Evolutionary conservation across 768 basidiomycete species (phyloP), one percentile per base, ranked within the genome.

Genomic region (Rubroboletus satanas): DNA sequence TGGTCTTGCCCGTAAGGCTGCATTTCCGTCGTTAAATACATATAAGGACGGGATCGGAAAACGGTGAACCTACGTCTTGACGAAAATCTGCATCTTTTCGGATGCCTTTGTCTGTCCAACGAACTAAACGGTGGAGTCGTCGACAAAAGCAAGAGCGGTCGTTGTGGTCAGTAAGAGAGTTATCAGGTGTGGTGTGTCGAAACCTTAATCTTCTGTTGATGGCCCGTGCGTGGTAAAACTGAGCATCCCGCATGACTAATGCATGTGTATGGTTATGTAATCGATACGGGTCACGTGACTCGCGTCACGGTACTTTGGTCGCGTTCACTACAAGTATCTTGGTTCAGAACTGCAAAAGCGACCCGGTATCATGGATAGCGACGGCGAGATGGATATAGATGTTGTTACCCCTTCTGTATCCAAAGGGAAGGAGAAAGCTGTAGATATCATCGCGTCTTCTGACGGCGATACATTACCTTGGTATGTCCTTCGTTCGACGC

Each of bases 1-100:
- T 94, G 66, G 95, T 98, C 82, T 97, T 97, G 73, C 93, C 94
- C 84, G 94, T 96, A 67, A 96, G 90, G 87, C 90, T 93, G 66
- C 32, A 9, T 59, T 42, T 26, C 26, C 23, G 61, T 32, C 14
- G n/a, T 57, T 50, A 60, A 7, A 57, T 52, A 17, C 14, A 28
- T 15, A 14, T 18, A 14, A 5, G 2, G 11, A 61, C 45, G 11
- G 57, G 36, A 31, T 39, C 17, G 42, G 17, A 10, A 29, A 5
- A 38, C 14, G 44, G 5, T 15, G 33, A 7, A 78, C 90, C 56
- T 65, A 91, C 91, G 93, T 93, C 78, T 93, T 98, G 55, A 98
- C 95, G 77, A 98, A 98, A 73, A 97, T 98, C 79, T 97, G 94
- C 94, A 97, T 96, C 66, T 75, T 79, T 64, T 64, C 76, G 79